Base-by-base conservation (phyloP, 805 yeast species). In the Saccharomycopsis capsularis region DNA sequence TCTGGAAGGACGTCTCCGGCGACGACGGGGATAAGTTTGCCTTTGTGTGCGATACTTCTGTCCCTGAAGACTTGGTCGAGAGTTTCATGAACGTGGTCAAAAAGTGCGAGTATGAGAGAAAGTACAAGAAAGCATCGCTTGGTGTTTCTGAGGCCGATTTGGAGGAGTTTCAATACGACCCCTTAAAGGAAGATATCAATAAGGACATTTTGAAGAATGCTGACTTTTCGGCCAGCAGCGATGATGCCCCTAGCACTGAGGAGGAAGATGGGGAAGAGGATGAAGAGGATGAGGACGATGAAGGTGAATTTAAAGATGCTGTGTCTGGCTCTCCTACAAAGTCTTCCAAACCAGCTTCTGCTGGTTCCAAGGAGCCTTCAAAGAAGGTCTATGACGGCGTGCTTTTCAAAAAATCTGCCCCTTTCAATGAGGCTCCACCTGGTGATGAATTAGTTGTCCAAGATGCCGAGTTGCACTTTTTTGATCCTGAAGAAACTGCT, bases 1-100 rank as follows among this genome's bases (percentile, higher is more conserved):
- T 82, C 0, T 91, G 98, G 98, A 71, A 68, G 13, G 96, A 93
- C 62, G 61, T 79, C 34, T 80, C 79, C 40, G 96, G 96, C n/a
- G 96, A 90, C 58, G 71, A 73, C 3, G 96, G 88, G 22, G 97
- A 90, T 59, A 67, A 71, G 54, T 88, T 83, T 63, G 95, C 89
- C 64, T 90, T 86, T 65, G 73, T 84, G 21, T 77, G 87, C 44
- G 86, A 80, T 53, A 74, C 73, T 42, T 73, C 74, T 13, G 76
- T 81, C n/a, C 68, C 78, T 6, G 55, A 59, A 13, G 51, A 68
- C 15, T 73, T 79, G 36, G 76, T 83, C 36, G 78, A 82, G 29
- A 70, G 71, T 39, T 91, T 91, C 62, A 75, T 82, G 67, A 61
- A 68, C 23, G 69, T 79, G 1, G 69, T 87, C 13, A 73, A 78